phyloP scores from a whole-genome alignment of 148 eudicot genomes.

The Cornus kousa region DNA sequence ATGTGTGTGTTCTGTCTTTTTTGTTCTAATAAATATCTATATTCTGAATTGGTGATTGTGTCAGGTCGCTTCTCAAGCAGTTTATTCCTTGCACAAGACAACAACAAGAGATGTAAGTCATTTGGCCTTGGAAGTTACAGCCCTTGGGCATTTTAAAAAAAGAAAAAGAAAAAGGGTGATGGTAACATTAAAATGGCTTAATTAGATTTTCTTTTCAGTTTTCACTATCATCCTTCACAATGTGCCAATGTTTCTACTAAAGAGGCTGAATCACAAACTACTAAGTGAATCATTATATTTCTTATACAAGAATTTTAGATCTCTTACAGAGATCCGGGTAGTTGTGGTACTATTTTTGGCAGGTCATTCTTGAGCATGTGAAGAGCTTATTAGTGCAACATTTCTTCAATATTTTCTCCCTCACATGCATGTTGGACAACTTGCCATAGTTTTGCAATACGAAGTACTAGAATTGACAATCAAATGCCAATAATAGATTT shows the following conservation, averaged over 20 bases:
- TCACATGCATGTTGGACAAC: neutral
- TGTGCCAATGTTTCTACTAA: neutral
- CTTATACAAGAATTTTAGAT: neutral
- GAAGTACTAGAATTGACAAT: neutral
- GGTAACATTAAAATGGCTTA: neutral
- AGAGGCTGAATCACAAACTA: too few relatives aligned
- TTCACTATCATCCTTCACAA: neutral
- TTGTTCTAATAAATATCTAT: slow-evolving; percentile 5
- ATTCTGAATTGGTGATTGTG: slow-evolving; percentile 2
- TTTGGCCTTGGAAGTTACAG: neutral
- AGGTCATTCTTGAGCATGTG: too few relatives aligned
- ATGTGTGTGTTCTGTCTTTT: neutral
- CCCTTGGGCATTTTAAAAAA: neutral
- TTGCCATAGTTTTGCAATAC: too few relatives aligned
- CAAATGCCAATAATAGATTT: neutral
- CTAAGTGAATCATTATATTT: too few relatives aligned
- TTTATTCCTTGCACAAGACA: slow-evolving; percentile 94
- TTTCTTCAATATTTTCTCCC: neutral
- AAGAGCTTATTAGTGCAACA: too few relatives aligned
- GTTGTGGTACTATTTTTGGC: too few relatives aligned
- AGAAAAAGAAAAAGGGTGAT: neutral
- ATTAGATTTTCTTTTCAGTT: neutral
- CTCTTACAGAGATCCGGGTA: too few relatives aligned
- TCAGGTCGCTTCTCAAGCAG: slow-evolving; percentile 86
- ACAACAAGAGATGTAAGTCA: slow-evolving; percentile 82